Evolutionary conservation across 106 monocot genomes (phyloP).

Genomic region (Dactylorhiza incarnata): DNA sequence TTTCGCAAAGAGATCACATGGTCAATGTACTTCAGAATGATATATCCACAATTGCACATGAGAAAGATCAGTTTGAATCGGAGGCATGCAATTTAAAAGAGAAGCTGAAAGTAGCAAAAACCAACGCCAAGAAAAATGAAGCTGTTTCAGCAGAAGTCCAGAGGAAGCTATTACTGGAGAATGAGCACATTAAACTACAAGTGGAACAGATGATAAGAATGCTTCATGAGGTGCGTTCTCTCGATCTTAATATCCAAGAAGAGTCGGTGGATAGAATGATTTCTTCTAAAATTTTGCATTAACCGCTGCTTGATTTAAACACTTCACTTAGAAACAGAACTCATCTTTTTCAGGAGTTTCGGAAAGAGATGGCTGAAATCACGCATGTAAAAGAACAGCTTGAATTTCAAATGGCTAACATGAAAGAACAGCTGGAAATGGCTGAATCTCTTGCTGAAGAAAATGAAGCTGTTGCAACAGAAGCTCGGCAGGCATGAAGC

Average conservation of each 20-base stretch:
- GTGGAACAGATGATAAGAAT: conserved; percentile 20
- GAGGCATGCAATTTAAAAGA: background rate
- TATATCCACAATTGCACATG: conserved; percentile 11
- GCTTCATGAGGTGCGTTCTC: conserved; percentile 15
- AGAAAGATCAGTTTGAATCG: conserved; percentile 3
- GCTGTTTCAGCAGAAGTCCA: background rate
- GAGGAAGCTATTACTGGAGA: conserved; percentile 21
- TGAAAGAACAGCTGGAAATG: conserved; percentile 70
- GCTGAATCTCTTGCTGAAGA: conserved; percentile 71
- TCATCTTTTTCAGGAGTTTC: conserved; percentile 22
- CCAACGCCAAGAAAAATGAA: conserved; percentile 13
- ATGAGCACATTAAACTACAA: conserved; percentile 35
- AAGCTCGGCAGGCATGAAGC: conserved; percentile 59
- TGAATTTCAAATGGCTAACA: conserved; percentile 20
- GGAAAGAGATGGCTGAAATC: conserved; percentile 32
- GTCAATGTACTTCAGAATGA: conserved; percentile 18
- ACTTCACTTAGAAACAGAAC: conserved; percentile 33
- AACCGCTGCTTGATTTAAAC: conserved; percentile 38
- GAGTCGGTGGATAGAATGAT: conserved; percentile 34
- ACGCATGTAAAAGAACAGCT: conserved; percentile 34
- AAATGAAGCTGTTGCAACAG: conserved; percentile 79
- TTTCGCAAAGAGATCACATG: background rate
- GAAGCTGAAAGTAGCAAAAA: background rate
- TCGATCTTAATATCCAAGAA: conserved; percentile 12
- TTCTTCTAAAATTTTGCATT: conserved; percentile 35